Evolutionary conservation across 192 early-diverging fungal genomes (phyloP).

Genomic region (Rhizophagus sp.): DNA sequence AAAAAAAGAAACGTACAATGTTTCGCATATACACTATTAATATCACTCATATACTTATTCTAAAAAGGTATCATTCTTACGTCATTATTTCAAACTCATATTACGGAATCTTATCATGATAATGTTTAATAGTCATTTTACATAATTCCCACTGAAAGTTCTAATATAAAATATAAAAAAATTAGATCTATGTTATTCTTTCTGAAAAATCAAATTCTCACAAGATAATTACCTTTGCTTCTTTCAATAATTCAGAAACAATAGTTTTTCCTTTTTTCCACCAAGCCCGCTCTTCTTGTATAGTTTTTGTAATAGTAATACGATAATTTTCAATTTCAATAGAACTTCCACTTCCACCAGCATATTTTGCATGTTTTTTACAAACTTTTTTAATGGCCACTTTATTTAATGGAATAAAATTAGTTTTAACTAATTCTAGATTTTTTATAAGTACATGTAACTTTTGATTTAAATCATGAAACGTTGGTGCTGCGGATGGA

Average conservation of each 20-base stretch:
- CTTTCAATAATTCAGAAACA: slow-evolving; percentile 4
- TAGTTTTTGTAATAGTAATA: background rate
- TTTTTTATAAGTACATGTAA: background rate
- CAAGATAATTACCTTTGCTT: background rate
- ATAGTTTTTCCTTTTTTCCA: background rate
- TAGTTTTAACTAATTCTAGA: background rate
- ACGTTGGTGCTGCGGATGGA: background rate
- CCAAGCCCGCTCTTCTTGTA: background rate
- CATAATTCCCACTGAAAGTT: slow-evolving; percentile 6
- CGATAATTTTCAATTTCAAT: background rate
- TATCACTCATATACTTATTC: too few relatives aligned
- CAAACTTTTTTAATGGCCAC: slow-evolving; percentile 6
- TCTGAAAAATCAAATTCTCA: background rate
- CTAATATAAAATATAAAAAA: background rate
- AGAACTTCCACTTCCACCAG: background rate
- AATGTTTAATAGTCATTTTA: slow-evolving; percentile 8
- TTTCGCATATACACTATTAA: too few relatives aligned
- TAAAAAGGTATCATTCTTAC: too few relatives aligned
- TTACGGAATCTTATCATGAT: slow-evolving; percentile 11
- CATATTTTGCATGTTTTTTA: slow-evolving; percentile 9
- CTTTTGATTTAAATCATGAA: background rate
- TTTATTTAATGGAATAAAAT: background rate
- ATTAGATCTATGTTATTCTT: background rate
- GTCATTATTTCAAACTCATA: too few relatives aligned
- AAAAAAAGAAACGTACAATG: too few relatives aligned